phyloP scores from a whole-genome alignment of 1,284 basidiomycete species.

The Ustilago esculenta region DNA sequence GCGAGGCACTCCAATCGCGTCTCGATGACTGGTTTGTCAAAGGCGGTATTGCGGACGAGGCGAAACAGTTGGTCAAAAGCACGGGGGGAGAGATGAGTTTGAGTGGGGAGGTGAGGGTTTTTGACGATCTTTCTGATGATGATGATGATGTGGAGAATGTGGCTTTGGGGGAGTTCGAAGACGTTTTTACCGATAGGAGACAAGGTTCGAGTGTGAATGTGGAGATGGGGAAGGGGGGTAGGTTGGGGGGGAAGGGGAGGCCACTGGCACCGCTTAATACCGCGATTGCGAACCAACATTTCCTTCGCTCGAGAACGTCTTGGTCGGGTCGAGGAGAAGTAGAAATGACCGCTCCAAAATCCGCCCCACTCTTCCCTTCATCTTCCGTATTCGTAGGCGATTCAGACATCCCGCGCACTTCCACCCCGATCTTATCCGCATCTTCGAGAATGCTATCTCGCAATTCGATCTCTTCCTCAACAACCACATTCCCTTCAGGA shows the following conservation, averaged over 20 bases:
- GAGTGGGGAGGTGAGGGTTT: background rate
- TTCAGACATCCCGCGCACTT: slow-evolving; percentile 10
- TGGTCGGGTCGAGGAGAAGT: background rate
- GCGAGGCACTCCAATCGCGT: slow-evolving; percentile 66
- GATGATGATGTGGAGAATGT: slow-evolving; percentile 6
- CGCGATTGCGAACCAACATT: slow-evolving; percentile 39
- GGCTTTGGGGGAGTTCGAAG: slow-evolving; percentile 1
- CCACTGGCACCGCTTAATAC: slow-evolving; percentile 46
- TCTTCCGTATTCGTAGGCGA: background rate
- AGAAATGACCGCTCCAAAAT: slow-evolving; percentile 26
- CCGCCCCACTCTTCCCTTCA: slow-evolving; percentile 42
- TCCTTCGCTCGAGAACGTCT: slow-evolving; percentile 13
- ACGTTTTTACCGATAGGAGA: slow-evolving; percentile 9
- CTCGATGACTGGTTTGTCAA: slow-evolving; percentile 61
- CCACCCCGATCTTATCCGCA: slow-evolving; percentile 14
- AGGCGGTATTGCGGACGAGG: slow-evolving; percentile 60
- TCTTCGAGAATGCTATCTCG: slow-evolving; percentile 7
- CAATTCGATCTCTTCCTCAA: slow-evolving; percentile 7
- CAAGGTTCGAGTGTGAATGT: no score
- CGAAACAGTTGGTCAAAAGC: slow-evolving; percentile 45
- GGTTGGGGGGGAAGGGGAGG: background rate
- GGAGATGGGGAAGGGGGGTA: background rate
- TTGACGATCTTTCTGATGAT: slow-evolving; percentile 26
- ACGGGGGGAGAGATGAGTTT: background rate
- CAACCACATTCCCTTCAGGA: background rate